Percentiles rank a stretch among this genome's conserved stretches.
phyloP scores from a whole-genome alignment of 2,329 filamentous ascomycete species.

The Endocalyx cinctus region DNA sequence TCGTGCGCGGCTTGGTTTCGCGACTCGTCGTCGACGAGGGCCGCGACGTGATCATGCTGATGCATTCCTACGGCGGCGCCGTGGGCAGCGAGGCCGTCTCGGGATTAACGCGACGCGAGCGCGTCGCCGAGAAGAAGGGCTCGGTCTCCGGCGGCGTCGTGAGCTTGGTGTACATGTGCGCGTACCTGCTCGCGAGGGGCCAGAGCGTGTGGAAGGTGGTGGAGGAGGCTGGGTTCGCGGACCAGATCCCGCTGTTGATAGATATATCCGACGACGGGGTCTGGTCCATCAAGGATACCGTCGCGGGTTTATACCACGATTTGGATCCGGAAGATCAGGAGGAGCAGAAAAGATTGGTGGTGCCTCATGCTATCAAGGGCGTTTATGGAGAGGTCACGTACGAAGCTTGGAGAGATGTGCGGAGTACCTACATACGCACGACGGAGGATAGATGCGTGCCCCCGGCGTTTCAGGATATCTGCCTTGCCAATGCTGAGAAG shows the following conservation, averaged over 20 bases:
- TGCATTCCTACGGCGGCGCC: slow-evolving; percentile 5
- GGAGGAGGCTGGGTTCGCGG: neutral
- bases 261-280: neutral
- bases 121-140: neutral
- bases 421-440: neutral
- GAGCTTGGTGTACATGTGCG: slow-evolving; percentile 4
- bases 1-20: neutral
- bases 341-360: neutral
- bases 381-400: neutral
- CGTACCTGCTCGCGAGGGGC: slow-evolving; percentile 1
- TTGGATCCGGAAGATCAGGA: neutral
- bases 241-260: neutral
- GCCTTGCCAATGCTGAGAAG: no score
- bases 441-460: neutral
- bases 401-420: neutral
- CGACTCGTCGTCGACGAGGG: neutral
- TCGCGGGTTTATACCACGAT: no score
- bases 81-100: neutral
- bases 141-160: slow-evolving; percentile 3
- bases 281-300: neutral
- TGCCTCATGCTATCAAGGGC: neutral
- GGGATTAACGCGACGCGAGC: neutral
- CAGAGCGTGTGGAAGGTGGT: neutral
- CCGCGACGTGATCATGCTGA: neutral
- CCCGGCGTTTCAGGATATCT: neutral